These are phyloP conservation scores for Xylariaceae sp. DNA, from an alignment of 2,329 filamentous ascomycete genomes.

Conservation along the genomic window DNA sequence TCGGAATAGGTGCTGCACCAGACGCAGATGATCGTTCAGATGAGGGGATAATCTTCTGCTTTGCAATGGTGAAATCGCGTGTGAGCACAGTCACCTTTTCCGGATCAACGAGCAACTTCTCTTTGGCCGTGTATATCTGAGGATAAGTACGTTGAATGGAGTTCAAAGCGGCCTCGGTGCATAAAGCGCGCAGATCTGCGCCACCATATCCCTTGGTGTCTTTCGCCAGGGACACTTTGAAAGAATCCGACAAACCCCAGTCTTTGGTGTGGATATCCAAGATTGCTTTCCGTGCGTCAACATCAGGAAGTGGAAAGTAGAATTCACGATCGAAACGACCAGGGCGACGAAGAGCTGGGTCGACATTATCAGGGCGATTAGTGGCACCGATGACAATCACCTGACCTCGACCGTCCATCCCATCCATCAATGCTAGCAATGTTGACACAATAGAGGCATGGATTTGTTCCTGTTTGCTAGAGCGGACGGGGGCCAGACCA, in stretches of 20 bases:
- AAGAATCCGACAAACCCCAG: constrained; percentile 76
- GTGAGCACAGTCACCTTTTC: constrained; percentile 80
- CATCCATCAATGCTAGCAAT: constrained; percentile 90
- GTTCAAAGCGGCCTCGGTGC: constrained; percentile 93
- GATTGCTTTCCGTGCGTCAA: constrained; percentile 76
- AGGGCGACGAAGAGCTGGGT: constrained; percentile 88
- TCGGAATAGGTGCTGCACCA: constrained; percentile 75
- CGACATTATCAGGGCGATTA: constrained; percentile 92
- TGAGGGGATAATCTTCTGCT: constrained; percentile 94
- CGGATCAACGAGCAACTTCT: constrained; percentile 86
- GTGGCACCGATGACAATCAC: constrained; percentile 99
- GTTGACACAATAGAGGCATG: constrained; percentile 97
- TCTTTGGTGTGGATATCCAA: constrained; percentile 93
- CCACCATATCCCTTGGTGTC: constrained; percentile 95
- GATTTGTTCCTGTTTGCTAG: constrained; percentile 98
- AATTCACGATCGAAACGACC: constrained; percentile 97
- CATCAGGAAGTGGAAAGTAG: constrained; percentile 89
- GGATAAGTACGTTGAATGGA: constrained; percentile 93
- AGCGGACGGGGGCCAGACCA: constrained; percentile 89
- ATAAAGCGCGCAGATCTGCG: constrained; percentile 88
- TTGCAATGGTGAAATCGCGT: constrained; percentile 94
- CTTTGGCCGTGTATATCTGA: constrained; percentile 87
- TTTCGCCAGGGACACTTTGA: constrained; percentile 81
- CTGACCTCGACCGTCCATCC: constrained; percentile 96
- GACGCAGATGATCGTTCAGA: constrained; percentile 87